Conservation (phyloP, 2,329 filamentous ascomycete genomes). For the Achaetomium macrosporum region DNA sequence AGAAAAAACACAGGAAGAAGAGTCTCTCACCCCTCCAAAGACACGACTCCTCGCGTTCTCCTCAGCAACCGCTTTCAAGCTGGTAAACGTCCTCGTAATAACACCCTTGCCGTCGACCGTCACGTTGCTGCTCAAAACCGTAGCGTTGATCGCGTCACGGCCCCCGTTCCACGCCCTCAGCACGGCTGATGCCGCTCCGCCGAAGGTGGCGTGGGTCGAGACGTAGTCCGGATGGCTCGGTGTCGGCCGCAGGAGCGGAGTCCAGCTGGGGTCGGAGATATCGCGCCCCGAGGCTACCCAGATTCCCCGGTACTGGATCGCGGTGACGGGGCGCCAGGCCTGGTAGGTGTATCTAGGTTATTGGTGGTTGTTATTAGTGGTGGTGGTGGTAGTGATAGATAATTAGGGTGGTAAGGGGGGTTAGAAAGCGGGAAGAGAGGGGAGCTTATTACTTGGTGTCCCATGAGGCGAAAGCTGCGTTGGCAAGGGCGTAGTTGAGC, state of each 20-base stretch:
- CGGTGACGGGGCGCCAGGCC: slow-evolving; percentile 20
- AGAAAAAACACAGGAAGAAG: background rate
- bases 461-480: slow-evolving; percentile 21
- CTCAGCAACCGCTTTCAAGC: slow-evolving; percentile 12
- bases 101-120: background rate
- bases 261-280: slow-evolving; percentile 17
- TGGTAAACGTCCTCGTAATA: slow-evolving; percentile 18
- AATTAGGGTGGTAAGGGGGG: background rate
- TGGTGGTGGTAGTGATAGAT: too few species aligned
- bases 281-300: slow-evolving; percentile 11
- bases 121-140: background rate
- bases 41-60: slow-evolving; percentile 20
- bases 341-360: slow-evolving; percentile 11
- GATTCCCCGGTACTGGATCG: slow-evolving; percentile 14
- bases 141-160: background rate
- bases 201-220: slow-evolving; percentile 21
- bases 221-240: slow-evolving; percentile 22
- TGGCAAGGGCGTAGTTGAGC: slow-evolving; percentile 24
- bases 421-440: too few species aligned
- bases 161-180: slow-evolving; percentile 14
- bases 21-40: slow-evolving; percentile 18
- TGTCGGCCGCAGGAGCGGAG: slow-evolving; percentile 19
- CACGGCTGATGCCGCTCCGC: slow-evolving; percentile 17
- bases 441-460: slow-evolving; percentile 14
- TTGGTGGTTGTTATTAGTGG: background rate